Percentiles rank a stretch among this genome's conserved stretches.
Evolutionary conservation across 192 early-diverging fungal species (phyloP).

Genomic region (Backusella psychrophila): DNA sequence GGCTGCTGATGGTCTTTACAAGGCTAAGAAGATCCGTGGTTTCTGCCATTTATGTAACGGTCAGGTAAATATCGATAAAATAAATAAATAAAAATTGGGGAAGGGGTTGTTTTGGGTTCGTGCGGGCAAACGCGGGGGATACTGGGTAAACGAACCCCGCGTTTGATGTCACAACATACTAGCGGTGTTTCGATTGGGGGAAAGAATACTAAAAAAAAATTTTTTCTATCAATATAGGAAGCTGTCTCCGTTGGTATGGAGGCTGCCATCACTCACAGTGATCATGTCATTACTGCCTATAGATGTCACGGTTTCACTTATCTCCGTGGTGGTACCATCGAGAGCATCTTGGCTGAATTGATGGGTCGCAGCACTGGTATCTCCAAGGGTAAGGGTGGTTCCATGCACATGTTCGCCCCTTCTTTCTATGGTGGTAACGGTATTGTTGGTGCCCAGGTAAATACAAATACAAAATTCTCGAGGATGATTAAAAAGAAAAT

Average conservation of each 20-base stretch:
- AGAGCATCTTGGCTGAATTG: conserved; percentile 73
- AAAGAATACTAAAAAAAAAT: neutral
- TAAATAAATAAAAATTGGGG: conserved; percentile 5
- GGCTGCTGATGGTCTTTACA: conserved; percentile 93
- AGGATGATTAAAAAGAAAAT: neutral
- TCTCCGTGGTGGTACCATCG: conserved; percentile 70
- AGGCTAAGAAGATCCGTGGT: conserved; percentile 94
- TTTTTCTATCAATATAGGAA: conserved; percentile 45
- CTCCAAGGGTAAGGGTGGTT: conserved; percentile 95
- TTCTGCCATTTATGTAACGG: conserved; percentile 99
- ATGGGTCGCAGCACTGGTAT: conserved; percentile 83
- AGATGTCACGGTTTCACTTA: conserved; percentile 97
- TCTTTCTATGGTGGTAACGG: conserved; percentile 99
- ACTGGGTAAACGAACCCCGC: conserved; percentile 11
- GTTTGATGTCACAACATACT: conserved; percentile 5
- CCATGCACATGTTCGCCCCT: conserved; percentile 98
- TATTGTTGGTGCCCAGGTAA: conserved; percentile 96
- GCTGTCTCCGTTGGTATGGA: conserved; percentile 95
- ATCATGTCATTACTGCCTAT: conserved; percentile 97
- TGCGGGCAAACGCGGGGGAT: conserved; percentile 33
- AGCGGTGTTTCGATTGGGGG: neutral
- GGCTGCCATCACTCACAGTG: conserved; percentile 80
- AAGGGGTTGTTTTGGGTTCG: conserved; percentile 14
- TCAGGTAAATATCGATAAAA: conserved; percentile 56
- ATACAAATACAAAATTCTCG: neutral